A percentile compares a stretch with the other conserved stretches of the same genome.
phyloP scores from a whole-genome alignment of 345 rosid species.

The Eutrema japonicum region DNA sequence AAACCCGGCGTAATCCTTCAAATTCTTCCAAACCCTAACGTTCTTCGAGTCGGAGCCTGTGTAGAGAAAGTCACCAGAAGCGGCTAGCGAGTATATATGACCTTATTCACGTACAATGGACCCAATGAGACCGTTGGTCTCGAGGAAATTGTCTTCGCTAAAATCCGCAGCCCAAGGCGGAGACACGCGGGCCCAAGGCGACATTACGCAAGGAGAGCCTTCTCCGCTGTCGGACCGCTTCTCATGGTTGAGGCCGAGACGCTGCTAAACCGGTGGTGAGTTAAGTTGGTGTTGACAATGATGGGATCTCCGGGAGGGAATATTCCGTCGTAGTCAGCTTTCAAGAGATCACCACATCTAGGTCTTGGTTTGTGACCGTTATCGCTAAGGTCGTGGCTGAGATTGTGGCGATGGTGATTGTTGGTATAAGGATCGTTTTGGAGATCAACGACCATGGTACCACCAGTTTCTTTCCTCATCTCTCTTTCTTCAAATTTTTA shows the following conservation, averaged over 20 bases:
- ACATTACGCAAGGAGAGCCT: constrained; percentile 57
- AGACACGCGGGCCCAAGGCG: constrained; percentile 67
- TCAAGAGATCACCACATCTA: constrained; percentile 58
- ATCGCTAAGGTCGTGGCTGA: constrained; percentile 4
- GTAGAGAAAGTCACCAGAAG: constrained; percentile 62
- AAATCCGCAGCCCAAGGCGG: constrained; percentile 44
- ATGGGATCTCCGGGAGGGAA: constrained; percentile 36
- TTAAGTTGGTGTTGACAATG: constrained; percentile 28
- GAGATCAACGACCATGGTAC: constrained; percentile 45
- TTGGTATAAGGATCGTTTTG: constrained; percentile 36
- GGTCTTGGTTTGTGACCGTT: constrained; percentile 44
- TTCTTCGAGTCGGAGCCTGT: constrained; percentile 78
- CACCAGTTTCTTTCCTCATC: constrained; percentile 43
- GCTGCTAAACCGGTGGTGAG: constrained; percentile 46
- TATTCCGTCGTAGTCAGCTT: constrained; percentile 49
- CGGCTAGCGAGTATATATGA: constrained; percentile 67
- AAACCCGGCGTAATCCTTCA: constrained; percentile 61
- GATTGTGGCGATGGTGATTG: constrained; percentile 8
- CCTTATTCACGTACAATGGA: constrained; percentile 72
- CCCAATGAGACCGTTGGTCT: constrained; percentile 56
- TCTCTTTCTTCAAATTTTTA: constrained; percentile 27
- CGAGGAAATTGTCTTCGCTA: constrained; percentile 29
- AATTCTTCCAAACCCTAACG: constrained; percentile 72
- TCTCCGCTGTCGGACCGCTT: constrained; percentile 54
- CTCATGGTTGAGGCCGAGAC: constrained; percentile 49